Base-by-base conservation (phyloP, 1,284 basidiomycete genomes). In the Cerioporus squamosus region DNA sequence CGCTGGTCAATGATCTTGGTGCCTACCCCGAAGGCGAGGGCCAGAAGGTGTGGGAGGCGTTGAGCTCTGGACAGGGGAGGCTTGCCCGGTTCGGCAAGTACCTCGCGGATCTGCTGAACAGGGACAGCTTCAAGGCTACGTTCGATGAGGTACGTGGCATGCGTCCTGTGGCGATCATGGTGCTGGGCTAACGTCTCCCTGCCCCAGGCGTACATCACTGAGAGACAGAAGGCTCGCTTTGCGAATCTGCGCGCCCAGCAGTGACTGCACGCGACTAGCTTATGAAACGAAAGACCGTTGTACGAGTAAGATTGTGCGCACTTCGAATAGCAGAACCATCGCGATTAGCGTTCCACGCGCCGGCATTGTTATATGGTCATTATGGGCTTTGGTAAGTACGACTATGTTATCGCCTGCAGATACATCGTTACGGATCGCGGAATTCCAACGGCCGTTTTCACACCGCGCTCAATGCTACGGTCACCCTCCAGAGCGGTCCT, bases 1-100 rank as follows among this genome's bases (percentile, higher is more conserved):
- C 40, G 29, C 51, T 58, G 10, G 2, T 24, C 9, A 48, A 53
- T 31, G 54, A 56, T 4, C 31, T 56, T 18, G 54, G 54, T 2
- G 49, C 29, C 14, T 56, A 56, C 26, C 48, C 54, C 8, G 40
- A 24, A 8, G 54, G 54, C 18, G 51, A 58, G 38, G 56, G 51
- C 5, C 20, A 33, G 38, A 47, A 44, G 48, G 49, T 54, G 23
- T 42, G 50, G 33, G 55, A 38, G 51, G 15, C 39, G 26, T 20
- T 61, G 26, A 48, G 17, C 6, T 43, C 40, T 5, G 46, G 53
- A 9, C 52, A 44, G 12, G 59, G 61, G 3, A 67, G 69, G 48
- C 70, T 71, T 55, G 59, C 63, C 5, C 67, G 66, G 51, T 69
- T 74, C 45, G 39, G 57, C 8, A 59, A 61, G 40, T 77, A 77